phyloP scores from a whole-genome alignment of 2,329 filamentous ascomycete species.

The Tolypocladium inflatum region DNA sequence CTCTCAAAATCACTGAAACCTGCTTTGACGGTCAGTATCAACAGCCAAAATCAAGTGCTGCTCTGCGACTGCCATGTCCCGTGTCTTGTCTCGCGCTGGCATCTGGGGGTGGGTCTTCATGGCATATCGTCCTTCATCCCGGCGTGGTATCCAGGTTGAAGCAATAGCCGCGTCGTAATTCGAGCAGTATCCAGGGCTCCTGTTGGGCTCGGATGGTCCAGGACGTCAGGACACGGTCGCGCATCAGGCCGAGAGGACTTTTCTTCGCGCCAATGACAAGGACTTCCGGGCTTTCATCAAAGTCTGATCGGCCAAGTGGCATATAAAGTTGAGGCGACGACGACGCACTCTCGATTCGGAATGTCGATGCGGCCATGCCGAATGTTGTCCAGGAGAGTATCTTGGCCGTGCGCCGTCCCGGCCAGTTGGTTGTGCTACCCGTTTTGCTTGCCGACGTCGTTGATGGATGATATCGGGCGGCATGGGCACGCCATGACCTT shows the following conservation, averaged over 20 bases:
- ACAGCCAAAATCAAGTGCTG: neutral
- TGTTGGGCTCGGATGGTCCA: too few relatives aligned
- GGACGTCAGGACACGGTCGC: neutral
- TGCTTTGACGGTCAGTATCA: conserved; percentile 15
- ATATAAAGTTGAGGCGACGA: too few relatives aligned
- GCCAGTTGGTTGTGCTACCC: too few relatives aligned
- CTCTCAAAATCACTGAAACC: conserved; percentile 32
- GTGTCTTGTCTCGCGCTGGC: neutral
- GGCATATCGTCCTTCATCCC: neutral
- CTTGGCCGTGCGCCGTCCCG: too few relatives aligned
- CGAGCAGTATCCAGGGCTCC: neutral
- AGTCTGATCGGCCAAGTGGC: too few relatives aligned
- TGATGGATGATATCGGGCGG: neutral
- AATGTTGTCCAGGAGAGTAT: too few relatives aligned
- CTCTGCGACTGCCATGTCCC: neutral
- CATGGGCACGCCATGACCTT: neutral
- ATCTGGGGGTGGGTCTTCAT: neutral
- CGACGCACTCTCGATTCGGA: too few relatives aligned
- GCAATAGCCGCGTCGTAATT: neutral
- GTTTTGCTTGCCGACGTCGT: neutral
- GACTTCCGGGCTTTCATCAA: neutral
- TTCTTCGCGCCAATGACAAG: too few relatives aligned
- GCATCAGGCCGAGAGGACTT: too few relatives aligned
- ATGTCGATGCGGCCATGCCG: too few relatives aligned
- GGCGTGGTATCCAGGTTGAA: neutral